phyloP scores from a whole-genome alignment of 306 rosid genomes.

The Chamaecrista fasciculata region DNA sequence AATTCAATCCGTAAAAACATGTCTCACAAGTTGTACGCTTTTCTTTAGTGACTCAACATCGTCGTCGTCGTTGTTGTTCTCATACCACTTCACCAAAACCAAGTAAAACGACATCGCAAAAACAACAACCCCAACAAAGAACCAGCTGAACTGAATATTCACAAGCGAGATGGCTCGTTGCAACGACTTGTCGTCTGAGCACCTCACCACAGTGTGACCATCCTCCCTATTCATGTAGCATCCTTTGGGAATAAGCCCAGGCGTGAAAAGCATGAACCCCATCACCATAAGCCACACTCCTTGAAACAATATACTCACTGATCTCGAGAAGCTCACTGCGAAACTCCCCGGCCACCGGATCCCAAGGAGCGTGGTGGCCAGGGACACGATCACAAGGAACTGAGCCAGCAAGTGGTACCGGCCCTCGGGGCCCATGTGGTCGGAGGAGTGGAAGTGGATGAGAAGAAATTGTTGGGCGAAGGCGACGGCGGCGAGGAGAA shows the following conservation, averaged over 20 bases:
- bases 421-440: slow-evolving; percentile 75
- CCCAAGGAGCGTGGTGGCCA: slow-evolving; percentile 56
- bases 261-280: slow-evolving; percentile 75
- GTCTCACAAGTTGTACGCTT: slow-evolving; percentile 9
- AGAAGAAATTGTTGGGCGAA: slow-evolving; percentile 69
- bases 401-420: slow-evolving; percentile 74
- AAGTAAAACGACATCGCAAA: slow-evolving; percentile 51
- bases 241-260: slow-evolving; percentile 51
- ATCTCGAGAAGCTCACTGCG: slow-evolving; percentile 60
- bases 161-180: slow-evolving; percentile 63
- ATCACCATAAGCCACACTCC: slow-evolving; percentile 70
- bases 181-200: slow-evolving; percentile 48
- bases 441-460: slow-evolving; percentile 66
- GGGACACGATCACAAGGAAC: slow-evolving; percentile 41
- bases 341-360: slow-evolving; percentile 56
- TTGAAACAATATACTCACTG: slow-evolving; percentile 55
- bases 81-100: slow-evolving; percentile 39
- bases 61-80: slow-evolving; percentile 24
- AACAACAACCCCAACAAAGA: slow-evolving; percentile 42
- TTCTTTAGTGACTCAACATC: slow-evolving; percentile 33
- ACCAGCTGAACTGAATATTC: slow-evolving; percentile 70
- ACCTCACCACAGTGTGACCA: slow-evolving; percentile 47
- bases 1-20: too few species aligned
- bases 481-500: slow-evolving; percentile 53
- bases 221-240: slow-evolving; percentile 51